Conservation (phyloP, 345 rosid species). For the Streptanthus diversifolius region DNA sequence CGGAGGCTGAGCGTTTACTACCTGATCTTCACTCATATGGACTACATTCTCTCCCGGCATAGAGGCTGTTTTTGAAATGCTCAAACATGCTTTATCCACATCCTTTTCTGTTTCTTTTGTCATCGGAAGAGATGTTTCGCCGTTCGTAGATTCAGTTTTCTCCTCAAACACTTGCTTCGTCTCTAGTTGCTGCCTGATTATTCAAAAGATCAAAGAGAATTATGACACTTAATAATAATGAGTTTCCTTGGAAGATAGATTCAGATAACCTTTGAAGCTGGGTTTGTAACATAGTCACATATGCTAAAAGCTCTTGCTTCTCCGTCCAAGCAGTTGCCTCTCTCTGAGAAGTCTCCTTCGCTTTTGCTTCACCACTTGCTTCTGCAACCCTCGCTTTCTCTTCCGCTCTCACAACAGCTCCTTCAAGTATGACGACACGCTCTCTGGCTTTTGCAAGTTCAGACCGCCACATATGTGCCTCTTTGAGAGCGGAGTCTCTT, state of each 20-base stretch:
- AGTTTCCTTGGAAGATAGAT: neutral
- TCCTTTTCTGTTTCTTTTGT: slow-evolving; percentile 80
- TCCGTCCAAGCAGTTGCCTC: slow-evolving; percentile 69
- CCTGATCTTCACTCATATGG: slow-evolving; percentile 58
- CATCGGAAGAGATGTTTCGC: slow-evolving; percentile 42
- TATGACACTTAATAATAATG: neutral
- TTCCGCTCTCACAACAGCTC: slow-evolving; percentile 85
- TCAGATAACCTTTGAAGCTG: slow-evolving; percentile 79
- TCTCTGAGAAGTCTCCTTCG: slow-evolving; percentile 70
- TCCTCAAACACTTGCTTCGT: slow-evolving; percentile 77
- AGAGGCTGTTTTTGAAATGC: slow-evolving; percentile 49
- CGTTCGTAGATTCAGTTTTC: slow-evolving; percentile 54
- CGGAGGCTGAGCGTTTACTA: slow-evolving; percentile 41
- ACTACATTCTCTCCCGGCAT: slow-evolving; percentile 41
- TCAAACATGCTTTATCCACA: slow-evolving; percentile 85
- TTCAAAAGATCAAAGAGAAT: neutral
- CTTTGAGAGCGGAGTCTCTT: slow-evolving; percentile 80
- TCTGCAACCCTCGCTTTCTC: slow-evolving; percentile 86
- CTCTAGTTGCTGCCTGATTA: slow-evolving; percentile 72
- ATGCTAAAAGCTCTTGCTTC: slow-evolving; percentile 90
- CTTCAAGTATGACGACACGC: slow-evolving; percentile 83
- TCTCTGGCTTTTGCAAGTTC: slow-evolving; percentile 98
- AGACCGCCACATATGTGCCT: slow-evolving; percentile 94
- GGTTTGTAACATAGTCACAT: slow-evolving; percentile 68
- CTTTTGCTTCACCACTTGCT: slow-evolving; percentile 71